phyloP scores from a whole-genome alignment of 768 basidiomycete genomes.

The Arthromyces matolae region DNA sequence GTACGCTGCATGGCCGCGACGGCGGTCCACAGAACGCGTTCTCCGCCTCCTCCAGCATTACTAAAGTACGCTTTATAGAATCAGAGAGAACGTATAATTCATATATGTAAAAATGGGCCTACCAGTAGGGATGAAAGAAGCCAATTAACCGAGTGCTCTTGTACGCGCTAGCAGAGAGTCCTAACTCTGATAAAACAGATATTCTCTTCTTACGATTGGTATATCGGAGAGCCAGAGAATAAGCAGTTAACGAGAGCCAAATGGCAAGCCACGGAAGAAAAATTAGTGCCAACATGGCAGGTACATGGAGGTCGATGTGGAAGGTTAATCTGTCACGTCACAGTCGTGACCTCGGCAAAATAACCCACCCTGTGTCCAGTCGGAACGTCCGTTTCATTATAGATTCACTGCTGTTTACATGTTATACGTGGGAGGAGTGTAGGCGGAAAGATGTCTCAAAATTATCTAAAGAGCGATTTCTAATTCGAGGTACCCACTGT shows the following conservation, averaged over 20 bases:
- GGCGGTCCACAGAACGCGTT: conserved; percentile 93
- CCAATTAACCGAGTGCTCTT: conserved; percentile 49
- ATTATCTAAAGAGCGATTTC: too few species aligned
- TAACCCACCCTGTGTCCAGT: too few species aligned
- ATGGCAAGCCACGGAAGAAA: conserved; percentile 2
- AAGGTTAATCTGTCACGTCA: too few species aligned
- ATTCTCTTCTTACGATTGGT: conserved; percentile 7
- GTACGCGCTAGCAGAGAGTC: conserved; percentile 16
- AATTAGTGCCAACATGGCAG: neutral
- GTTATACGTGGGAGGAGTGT: too few species aligned
- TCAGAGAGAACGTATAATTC: conserved; percentile 23
- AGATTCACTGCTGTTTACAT: too few species aligned
- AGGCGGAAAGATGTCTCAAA: too few species aligned
- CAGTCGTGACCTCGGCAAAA: too few species aligned
- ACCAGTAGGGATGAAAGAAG: conserved; percentile 98
- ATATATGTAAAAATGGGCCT: conserved; percentile 21
- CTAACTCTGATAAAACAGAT: conserved; percentile 18
- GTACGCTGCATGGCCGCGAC: conserved; percentile 70
- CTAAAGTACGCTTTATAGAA: conserved; percentile 41
- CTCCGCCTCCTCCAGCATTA: conserved; percentile 96
- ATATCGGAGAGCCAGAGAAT: conserved; percentile 9
- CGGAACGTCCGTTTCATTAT: too few species aligned
- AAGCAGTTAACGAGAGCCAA: conserved; percentile 11
- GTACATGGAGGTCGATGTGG: neutral
- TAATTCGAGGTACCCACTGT: too few species aligned